Percentiles rank a stretch among this genome's conserved stretches.
Evolutionary conservation across 345 rosid species (phyloP).

Genomic region (Psidium friedrichsthalianum): DNA sequence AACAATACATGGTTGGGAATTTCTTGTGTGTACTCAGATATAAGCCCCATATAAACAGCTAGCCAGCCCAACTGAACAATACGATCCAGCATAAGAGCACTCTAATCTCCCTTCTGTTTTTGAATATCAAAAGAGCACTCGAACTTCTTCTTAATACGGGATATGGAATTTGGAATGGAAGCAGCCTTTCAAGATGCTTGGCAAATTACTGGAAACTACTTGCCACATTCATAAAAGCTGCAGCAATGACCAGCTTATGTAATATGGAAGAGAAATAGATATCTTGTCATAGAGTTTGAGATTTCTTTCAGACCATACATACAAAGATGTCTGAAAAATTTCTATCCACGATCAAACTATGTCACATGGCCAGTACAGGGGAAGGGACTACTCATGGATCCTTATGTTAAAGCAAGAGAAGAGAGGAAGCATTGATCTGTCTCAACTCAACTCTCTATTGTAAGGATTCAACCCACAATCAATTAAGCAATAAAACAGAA

Average conservation of each 20-base stretch:
- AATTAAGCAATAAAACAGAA: not conserved
- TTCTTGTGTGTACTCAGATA: not conserved
- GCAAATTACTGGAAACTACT: not conserved
- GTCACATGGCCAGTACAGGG: not conserved
- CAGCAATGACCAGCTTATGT: not conserved
- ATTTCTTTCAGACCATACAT: not conserved
- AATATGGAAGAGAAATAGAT: not conserved
- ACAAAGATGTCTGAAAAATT: not conserved
- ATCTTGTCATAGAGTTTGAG: not conserved
- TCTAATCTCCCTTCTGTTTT: not conserved
- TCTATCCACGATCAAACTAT: not conserved
- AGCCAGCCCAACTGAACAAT: not conserved
- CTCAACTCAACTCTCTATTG: not conserved
- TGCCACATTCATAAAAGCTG: not conserved
- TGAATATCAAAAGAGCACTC: not conserved
- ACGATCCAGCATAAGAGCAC: not conserved
- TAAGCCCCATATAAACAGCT: not conserved
- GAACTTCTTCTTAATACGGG: not conserved
- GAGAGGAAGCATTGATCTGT: not conserved
- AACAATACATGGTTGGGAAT: not conserved
- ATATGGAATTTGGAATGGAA: not conserved
- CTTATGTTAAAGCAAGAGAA: not conserved
- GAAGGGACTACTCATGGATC: not conserved
- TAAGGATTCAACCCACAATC: not conserved
- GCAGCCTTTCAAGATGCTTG: not conserved